These are phyloP conservation scores for Trichoderma brevicompactum DNA, from an alignment of 2,329 filamentous ascomycete genomes.

Conservation along the genomic window DNA sequence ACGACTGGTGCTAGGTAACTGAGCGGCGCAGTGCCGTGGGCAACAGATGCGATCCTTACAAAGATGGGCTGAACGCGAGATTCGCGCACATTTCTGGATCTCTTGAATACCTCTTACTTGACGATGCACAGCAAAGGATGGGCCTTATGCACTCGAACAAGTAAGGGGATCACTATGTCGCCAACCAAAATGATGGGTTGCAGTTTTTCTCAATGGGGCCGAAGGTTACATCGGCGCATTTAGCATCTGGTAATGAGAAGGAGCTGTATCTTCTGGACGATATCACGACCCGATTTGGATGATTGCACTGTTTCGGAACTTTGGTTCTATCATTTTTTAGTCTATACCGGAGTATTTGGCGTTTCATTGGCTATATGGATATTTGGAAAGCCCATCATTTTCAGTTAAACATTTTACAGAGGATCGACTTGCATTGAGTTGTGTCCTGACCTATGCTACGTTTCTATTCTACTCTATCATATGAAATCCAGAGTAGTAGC, in stretches of 20 bases:
- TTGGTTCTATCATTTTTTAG: neutral
- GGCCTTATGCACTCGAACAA: neutral
- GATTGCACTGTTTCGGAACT: neutral
- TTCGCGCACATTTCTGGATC: too few species aligned
- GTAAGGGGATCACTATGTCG: neutral
- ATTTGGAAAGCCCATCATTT: neutral
- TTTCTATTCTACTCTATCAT: neutral
- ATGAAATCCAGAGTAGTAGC: neutral
- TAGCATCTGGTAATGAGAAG: neutral
- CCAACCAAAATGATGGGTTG: neutral
- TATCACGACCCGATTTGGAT: neutral
- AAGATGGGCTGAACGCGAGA: neutral
- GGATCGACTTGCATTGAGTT: neutral
- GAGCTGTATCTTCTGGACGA: neutral
- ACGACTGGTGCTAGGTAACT: neutral
- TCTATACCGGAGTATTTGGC: neutral
- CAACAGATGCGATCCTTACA: neutral
- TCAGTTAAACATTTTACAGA: neutral
- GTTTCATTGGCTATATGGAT: neutral
- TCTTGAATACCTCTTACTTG: neutral
- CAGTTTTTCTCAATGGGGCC: neutral
- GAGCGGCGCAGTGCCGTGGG: neutral
- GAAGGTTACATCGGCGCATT: neutral
- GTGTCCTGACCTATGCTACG: too few species aligned
- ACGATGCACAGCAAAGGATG: neutral